Base-by-base conservation (phyloP, 179 eudicot species). In the Amaranthus tricolor region DNA sequence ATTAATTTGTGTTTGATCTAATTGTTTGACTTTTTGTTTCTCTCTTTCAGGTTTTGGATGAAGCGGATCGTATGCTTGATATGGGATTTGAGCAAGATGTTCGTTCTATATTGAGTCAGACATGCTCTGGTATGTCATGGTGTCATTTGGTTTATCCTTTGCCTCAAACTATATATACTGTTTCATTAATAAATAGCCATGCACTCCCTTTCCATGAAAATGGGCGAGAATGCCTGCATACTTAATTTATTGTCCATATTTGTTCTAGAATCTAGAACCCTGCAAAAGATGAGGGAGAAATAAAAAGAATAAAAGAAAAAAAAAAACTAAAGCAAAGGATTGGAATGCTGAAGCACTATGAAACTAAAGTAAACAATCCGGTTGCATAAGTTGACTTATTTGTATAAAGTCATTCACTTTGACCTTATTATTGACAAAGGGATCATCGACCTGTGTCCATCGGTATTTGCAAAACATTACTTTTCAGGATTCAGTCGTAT, bases 11-110 rank as follows among this genome's bases (percentile, higher is more conserved):
- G n/a, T n/a, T n/a, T n/a, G 24, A 49, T 20, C 31, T 50, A 57
- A 19, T 16, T 55, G 47, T 44, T 11, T 59, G 44, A 21, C 17
- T 47, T 13, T 20, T 48, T 47, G 11, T 76, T 48, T 64, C 73
- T 43, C 52, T 17, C 66, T 31, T 78, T 80, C 82, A 92, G 99
- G 92, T 96, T 65, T 88, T 96, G 50, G 99, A 96, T 85, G 99
- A 96, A 89, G 99, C 99, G 62, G 98, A 94, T 83, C 88, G 98
- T 44, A 96, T 96, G 99, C 99, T 93, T 82, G 98, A 96, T 77
- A 89, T 94, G 98, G 98, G 99, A 62, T 96, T 96, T 86, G 99
- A 96, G 79, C 96, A 90, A 48, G 97, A 89, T 79, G 99, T 96
- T 76, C 98, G 99, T 59, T 80, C 94, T 58, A 94, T 93, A 75